Evolutionary conservation across 352 stramenopile genomes (phyloP).

Genomic region (Phytophthora pistaciae): DNA sequence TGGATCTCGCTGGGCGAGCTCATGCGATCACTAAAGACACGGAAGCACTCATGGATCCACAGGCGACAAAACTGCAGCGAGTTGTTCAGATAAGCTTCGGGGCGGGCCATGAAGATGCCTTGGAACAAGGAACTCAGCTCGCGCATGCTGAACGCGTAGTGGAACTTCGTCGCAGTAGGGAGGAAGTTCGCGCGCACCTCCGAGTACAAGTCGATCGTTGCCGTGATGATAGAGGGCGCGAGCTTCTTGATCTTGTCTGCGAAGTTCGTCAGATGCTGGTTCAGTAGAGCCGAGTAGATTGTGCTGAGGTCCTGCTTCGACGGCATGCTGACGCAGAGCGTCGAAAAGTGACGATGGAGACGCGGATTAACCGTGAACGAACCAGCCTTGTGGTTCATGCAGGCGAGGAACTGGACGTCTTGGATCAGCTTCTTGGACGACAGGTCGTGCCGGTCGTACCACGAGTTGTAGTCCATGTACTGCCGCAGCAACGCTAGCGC

Average conservation of each 20-base stretch:
- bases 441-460: conserved; percentile 92
- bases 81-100: conserved; percentile 70
- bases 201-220: conserved; percentile 85
- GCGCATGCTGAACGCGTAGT: conserved; percentile 95
- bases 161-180: conserved; percentile 92
- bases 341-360: conserved; percentile 91
- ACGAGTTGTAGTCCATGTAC: conserved; percentile 93
- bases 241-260: conserved; percentile 85
- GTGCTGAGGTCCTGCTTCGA: conserved; percentile 64
- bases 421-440: conserved; percentile 90
- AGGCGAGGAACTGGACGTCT: conserved; percentile 88
- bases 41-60: conserved; percentile 93
- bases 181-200: conserved; percentile 85
- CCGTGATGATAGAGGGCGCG: conserved; percentile 67
- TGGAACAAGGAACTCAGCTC: conserved; percentile 91
- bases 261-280: conserved; percentile 75
- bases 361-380: conserved; percentile 90
- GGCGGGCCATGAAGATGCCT: conserved; percentile 74
- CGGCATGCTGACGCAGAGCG: conserved; percentile 77
- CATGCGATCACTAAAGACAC: conserved; percentile 94
- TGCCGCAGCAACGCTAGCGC: conserved; percentile 90
- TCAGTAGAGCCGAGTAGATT: conserved; percentile 79
- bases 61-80: conserved; percentile 79
- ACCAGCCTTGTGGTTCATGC: conserved; percentile 93
- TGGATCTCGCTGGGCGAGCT: conserved; percentile 73